Evolutionary conservation across 331 rosid genomes (phyloP).

Genomic region (Arachis monticola): DNA sequence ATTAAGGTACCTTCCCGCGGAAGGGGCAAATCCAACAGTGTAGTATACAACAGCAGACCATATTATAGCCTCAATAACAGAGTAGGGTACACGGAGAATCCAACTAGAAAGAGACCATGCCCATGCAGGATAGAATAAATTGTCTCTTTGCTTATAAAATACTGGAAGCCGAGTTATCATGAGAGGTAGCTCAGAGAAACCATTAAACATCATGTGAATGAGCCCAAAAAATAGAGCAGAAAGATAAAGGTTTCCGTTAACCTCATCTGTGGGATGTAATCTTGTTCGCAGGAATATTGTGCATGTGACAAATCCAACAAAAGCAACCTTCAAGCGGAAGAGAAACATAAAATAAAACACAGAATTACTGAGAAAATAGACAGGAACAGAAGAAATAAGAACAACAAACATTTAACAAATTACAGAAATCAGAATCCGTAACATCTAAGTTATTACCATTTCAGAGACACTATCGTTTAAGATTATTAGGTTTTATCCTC

Average conservation of each 20-base stretch:
- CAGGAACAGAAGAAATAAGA: background rate
- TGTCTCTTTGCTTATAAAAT: constrained; percentile 89
- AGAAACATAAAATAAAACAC: constrained; percentile 13
- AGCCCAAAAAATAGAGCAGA: constrained; percentile 81
- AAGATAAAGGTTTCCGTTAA: constrained; percentile 66
- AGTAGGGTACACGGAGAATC: constrained; percentile 83
- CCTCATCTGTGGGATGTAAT: constrained; percentile 66
- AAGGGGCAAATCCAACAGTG: constrained; percentile 80
- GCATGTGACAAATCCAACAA: constrained; percentile 73
- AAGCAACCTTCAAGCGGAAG: constrained; percentile 65
- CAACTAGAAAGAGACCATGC: constrained; percentile 76
- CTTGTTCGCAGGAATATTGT: constrained; percentile 59
- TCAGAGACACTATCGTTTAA: background rate
- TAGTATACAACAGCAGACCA: constrained; percentile 81
- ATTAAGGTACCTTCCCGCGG: constrained; percentile 60
- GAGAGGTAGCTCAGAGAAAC: constrained; percentile 83
- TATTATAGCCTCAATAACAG: constrained; percentile 71
- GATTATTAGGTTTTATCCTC: background rate
- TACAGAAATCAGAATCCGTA: background rate
- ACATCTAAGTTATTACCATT: background rate
- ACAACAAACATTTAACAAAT: background rate
- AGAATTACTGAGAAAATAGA: background rate
- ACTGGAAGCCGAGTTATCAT: constrained; percentile 83
- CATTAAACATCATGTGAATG: constrained; percentile 91
- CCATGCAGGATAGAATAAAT: constrained; percentile 86